Conservation (phyloP, 2,329 filamentous ascomycete genomes). For the Drechslera avenae region DNA sequence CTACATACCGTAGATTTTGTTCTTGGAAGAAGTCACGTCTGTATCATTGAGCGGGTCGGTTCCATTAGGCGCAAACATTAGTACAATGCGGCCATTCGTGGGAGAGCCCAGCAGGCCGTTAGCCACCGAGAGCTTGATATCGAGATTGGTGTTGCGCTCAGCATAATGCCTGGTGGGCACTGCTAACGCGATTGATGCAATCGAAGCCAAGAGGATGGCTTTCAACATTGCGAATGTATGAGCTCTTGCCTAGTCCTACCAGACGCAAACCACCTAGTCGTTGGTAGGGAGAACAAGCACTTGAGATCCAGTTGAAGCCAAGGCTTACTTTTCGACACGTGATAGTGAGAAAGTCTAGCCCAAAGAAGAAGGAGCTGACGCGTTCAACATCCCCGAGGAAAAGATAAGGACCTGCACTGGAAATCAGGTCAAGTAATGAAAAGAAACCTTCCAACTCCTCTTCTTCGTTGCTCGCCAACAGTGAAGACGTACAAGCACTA, state of each 20-base stretch:
- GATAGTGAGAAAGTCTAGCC: too few relatives aligned
- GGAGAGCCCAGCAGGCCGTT: constrained; percentile 33
- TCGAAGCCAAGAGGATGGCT: background rate
- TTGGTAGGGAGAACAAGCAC: too few relatives aligned
- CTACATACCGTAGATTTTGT: constrained; percentile 39
- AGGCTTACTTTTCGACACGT: too few relatives aligned
- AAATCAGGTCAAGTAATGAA: too few relatives aligned
- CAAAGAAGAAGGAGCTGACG: too few relatives aligned
- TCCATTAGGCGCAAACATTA: constrained; percentile 45
- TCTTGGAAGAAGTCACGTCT: constrained; percentile 43
- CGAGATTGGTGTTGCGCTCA: constrained; percentile 3
- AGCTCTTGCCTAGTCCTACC: background rate
- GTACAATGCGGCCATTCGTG: constrained; percentile 39
- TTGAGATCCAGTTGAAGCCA: too few relatives aligned
- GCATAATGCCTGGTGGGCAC: background rate
- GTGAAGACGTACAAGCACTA: too few relatives aligned
- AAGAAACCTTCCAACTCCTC: too few relatives aligned
- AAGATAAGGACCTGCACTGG: too few relatives aligned
- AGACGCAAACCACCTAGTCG: too few relatives aligned
- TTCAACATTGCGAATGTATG: constrained; percentile 8
- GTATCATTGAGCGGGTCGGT: constrained; percentile 45
- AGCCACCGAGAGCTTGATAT: constrained; percentile 34
- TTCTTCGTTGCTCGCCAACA: too few relatives aligned
- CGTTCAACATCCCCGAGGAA: too few relatives aligned
- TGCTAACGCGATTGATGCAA: constrained; percentile 6